phyloP scores from a whole-genome alignment of 371 early-diverging fungal species.

The Batkoa obscura region DNA sequence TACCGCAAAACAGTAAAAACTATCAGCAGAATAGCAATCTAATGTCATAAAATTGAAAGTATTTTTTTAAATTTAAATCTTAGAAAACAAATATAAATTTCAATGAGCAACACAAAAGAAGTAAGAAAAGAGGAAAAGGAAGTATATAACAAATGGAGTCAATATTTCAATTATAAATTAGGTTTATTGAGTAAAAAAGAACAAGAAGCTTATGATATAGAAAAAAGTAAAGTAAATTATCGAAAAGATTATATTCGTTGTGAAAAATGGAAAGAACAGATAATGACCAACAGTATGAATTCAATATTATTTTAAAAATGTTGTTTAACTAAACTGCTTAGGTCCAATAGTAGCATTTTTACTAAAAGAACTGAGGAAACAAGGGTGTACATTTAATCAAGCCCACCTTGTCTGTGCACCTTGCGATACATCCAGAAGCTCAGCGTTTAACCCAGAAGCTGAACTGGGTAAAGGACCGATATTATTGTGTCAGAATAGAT shows the following conservation, averaged over 20 bases:
- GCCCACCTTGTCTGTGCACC: constrained; percentile 54
- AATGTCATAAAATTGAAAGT: too few species aligned
- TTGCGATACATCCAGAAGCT: constrained; percentile 57
- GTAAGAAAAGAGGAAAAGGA: too few species aligned
- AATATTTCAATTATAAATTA: constrained; percentile 9
- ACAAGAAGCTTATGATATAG: background rate
- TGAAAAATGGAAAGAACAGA: constrained; percentile 10
- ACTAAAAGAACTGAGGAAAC: constrained; percentile 45
- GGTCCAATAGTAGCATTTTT: constrained; percentile 75
- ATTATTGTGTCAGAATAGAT: constrained; percentile 66
- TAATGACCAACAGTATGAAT: constrained; percentile 8
- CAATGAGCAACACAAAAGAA: too few species aligned
- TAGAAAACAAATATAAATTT: too few species aligned
- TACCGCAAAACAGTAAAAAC: too few species aligned
- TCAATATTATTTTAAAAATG: background rate
- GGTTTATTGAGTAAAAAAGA: constrained; percentile 4
- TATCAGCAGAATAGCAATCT: too few species aligned
- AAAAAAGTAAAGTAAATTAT: background rate
- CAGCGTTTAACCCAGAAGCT: too few species aligned
- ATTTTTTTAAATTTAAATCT: too few species aligned
- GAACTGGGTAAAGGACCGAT: constrained; percentile 30
- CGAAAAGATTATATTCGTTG: constrained; percentile 7
- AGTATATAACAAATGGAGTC: too few species aligned
- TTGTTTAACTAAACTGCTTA: constrained; percentile 8
- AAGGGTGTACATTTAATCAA: constrained; percentile 36